A percentile compares a stretch with the other conserved stretches of the same genome.
Conservation (phyloP, 83 land plant genomes). For the Picea abies region DNA sequence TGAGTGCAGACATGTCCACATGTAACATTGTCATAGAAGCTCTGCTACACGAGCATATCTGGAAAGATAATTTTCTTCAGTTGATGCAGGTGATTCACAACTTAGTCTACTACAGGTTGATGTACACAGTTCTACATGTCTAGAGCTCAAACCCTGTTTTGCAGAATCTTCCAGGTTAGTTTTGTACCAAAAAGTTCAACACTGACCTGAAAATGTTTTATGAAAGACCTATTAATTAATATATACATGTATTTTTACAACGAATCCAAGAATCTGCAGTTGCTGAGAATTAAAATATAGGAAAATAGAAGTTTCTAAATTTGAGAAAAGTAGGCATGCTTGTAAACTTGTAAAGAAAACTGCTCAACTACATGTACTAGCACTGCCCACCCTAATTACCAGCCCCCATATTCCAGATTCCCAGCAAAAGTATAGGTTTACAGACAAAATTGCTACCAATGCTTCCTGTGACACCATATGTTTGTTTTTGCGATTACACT, state of each 20-base stretch:
- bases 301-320: background rate
- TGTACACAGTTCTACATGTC: background rate
- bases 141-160: background rate
- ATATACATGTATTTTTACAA: too few species aligned
- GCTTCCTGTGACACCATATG: background rate
- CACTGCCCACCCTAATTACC: background rate
- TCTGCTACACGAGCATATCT: background rate
- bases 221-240: too few species aligned
- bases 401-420: background rate
- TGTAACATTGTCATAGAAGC: background rate
- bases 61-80: background rate
- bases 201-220: background rate
- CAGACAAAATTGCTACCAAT: background rate
- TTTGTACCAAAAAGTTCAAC: background rate
- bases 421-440: background rate
- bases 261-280: too few species aligned
- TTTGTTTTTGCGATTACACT: background rate
- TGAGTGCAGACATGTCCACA: background rate
- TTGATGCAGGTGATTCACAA: background rate
- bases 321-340: background rate
- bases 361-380: background rate
- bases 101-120: background rate
- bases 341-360: background rate
- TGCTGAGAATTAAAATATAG: too few species aligned
- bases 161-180: background rate